Percentiles rank a stretch among this genome's conserved stretches.
Conservation (phyloP, 1,284 basidiomycete species). For the Schizophyllum amplum region DNA sequence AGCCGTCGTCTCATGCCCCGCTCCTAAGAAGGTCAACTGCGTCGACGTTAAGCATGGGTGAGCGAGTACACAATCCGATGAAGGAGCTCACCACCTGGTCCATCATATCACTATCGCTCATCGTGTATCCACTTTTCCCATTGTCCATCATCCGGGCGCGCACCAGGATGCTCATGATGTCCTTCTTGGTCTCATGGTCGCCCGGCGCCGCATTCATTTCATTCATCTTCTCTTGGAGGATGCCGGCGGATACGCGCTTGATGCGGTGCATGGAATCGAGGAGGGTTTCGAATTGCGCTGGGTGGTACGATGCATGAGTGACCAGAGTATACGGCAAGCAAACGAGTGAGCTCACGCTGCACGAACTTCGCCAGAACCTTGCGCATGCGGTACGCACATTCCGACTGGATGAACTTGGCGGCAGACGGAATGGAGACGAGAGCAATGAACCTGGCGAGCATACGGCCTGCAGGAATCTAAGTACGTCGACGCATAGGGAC, state of each 20-base stretch:
- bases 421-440: conserved; percentile 32
- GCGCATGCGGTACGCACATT: conserved; percentile 31
- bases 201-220: conserved; percentile 26
- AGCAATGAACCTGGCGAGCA: conserved; percentile 30
- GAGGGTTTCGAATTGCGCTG: conserved; percentile 16
- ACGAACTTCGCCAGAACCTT: conserved; percentile 3
- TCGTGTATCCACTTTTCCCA: conserved; percentile 19
- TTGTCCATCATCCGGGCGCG: conserved; percentile 30
- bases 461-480: too few species aligned
- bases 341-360: background rate
- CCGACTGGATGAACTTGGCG: conserved; percentile 19
- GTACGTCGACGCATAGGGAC: too few species aligned
- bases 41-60: too few species aligned
- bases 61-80: too few species aligned
- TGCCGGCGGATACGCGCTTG: conserved; percentile 28
- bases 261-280: conserved; percentile 35
- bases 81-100: conserved; percentile 31
- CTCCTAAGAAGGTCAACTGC: background rate
- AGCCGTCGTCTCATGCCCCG: conserved; percentile 38
- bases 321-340: too few species aligned
- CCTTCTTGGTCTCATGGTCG: conserved; percentile 34
- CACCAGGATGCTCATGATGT: conserved; percentile 43
- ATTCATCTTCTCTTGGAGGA: conserved; percentile 33
- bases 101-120: conserved; percentile 40
- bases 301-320: background rate